Conservation (phyloP, 352 stramenopile genomes). For the Thalassiosira exigua region DNA sequence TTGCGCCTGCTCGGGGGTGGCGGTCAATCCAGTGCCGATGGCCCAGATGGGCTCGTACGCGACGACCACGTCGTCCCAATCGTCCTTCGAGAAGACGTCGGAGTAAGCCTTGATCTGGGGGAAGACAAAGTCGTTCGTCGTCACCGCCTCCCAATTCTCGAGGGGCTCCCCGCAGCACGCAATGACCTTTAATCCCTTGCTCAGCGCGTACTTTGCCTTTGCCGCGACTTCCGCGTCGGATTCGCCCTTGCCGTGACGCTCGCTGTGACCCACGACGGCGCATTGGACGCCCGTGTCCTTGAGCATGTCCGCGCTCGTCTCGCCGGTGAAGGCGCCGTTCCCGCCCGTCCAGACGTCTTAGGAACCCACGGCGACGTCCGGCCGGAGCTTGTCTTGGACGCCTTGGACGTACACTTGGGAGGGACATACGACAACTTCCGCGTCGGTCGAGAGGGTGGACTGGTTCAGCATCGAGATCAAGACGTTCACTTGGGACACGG, state of each 20-base stretch:
- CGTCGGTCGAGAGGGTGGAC: conserved; percentile 74
- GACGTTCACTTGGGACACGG: conserved; percentile 82
- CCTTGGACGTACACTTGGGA: conserved; percentile 91
- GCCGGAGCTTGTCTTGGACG: conserved; percentile 80
- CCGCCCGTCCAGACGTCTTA: conserved; percentile 95
- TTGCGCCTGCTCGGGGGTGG: conserved; percentile 97
- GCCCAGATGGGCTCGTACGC: conserved; percentile 96
- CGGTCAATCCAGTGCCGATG: conserved; percentile 97
- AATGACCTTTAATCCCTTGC: conserved; percentile 96
- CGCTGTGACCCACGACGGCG: conserved; percentile 97
- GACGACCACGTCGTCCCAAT: conserved; percentile 75
- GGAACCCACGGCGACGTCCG: conserved; percentile 82
- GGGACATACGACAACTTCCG: conserved; percentile 97
- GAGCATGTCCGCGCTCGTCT: conserved; percentile 98
- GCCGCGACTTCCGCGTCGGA: conserved; percentile 90
- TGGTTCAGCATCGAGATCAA: conserved; percentile 86
- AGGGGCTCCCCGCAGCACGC: conserved; percentile 98
- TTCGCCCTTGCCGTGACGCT: conserved; percentile 92
- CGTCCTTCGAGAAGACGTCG: conserved; percentile 87
- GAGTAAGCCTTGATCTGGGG: conserved; percentile 92
- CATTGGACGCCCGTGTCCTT: conserved; percentile 96
- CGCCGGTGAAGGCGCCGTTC: conserved; percentile 96
- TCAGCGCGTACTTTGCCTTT: conserved; percentile 94
- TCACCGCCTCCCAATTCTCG: conserved; percentile 91
- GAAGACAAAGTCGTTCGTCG: conserved; percentile 88